phyloP scores from a whole-genome alignment of 2,329 filamentous ascomycete species.

The Botrytis porri region DNA sequence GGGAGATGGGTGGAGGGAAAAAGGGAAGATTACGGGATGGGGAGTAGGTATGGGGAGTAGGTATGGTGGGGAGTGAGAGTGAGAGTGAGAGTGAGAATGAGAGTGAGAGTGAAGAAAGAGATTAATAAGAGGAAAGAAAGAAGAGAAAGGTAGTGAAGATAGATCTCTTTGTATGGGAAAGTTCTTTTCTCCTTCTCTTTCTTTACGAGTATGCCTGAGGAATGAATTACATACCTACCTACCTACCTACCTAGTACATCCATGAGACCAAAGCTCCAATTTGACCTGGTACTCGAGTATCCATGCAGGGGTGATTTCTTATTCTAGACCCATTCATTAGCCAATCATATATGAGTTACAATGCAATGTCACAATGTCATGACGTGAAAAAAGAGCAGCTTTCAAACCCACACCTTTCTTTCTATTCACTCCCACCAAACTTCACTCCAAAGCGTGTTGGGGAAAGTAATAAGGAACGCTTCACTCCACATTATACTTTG shows the following conservation, averaged over 20 bases:
- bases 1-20: background rate
- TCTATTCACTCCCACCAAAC: background rate
- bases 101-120: background rate
- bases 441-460: background rate
- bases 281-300: background rate
- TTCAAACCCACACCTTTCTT: background rate
- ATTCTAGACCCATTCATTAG: background rate
- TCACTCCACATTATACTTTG: background rate
- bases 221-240: too few species aligned
- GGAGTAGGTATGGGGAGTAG: too few species aligned
- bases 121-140: too few species aligned
- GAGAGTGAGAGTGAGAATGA: background rate
- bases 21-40: too few species aligned
- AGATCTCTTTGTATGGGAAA: background rate
- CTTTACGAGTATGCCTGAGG: too few species aligned
- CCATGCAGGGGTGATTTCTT: background rate
- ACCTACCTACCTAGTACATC: too few species aligned
- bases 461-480: background rate
- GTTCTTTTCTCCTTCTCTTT: too few species aligned
- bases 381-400: background rate
- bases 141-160: background rate
- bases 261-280: background rate
- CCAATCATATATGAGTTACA: background rate
- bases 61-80: background rate
- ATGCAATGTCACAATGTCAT: background rate